Conservation (phyloP, 257 asterid species). For the Sherardia arvensis region DNA sequence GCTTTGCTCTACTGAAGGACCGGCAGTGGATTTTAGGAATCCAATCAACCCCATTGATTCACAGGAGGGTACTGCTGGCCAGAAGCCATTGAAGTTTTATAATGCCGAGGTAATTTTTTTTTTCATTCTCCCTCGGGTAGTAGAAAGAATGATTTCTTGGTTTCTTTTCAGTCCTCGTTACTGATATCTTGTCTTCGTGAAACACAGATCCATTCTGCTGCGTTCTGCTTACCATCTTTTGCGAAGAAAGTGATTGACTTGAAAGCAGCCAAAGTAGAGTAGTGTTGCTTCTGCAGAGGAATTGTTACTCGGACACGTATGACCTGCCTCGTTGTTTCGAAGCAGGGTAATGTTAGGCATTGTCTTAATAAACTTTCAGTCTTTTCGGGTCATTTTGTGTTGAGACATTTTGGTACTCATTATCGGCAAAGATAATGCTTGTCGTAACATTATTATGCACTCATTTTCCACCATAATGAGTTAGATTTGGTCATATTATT, state of each 20-base stretch:
- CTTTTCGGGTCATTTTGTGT: not conserved
- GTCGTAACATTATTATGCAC: not conserved
- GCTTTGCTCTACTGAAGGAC: conserved; percentile 83
- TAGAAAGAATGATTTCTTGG: not conserved
- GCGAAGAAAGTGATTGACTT: conserved; percentile 76
- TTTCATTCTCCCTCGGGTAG: not conserved
- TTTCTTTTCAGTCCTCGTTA: not conserved
- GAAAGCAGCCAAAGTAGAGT: conserved; percentile 31
- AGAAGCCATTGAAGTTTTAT: conserved; percentile 57
- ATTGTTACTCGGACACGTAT: no score
- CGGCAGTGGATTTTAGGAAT: conserved; percentile 60
- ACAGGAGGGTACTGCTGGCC: conserved; percentile 27
- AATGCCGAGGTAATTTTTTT: conserved; percentile 55
- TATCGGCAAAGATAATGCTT: not conserved
- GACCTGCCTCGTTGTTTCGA: not conserved
- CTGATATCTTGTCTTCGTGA: not conserved
- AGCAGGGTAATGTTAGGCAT: not conserved
- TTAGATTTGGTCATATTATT: not conserved
- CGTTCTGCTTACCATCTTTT: conserved; percentile 89
- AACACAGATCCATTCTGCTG: conserved; percentile 77
- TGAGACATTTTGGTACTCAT: not conserved
- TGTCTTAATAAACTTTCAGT: not conserved
- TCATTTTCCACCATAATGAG: not conserved
- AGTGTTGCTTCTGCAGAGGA: not conserved
- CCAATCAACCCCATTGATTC: conserved; percentile 62